phyloP scores from a whole-genome alignment of 345 rosid genomes.

The Salix dunnii region DNA sequence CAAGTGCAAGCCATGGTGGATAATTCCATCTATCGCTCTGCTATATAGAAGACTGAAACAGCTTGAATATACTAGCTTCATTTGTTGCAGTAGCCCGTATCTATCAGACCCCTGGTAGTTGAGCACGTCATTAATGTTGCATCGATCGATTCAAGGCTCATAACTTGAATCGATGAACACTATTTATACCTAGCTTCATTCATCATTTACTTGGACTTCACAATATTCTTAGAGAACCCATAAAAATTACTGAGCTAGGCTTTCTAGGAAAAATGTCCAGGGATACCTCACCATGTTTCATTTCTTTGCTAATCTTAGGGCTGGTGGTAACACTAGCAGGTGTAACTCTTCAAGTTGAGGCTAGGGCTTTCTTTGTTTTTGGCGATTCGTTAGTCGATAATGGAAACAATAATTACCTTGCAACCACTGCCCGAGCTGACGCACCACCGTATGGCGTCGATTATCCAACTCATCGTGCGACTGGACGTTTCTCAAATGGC shows the following conservation, averaged over 20 bases:
- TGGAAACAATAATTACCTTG: conserved; percentile 80
- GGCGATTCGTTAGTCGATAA: conserved; percentile 87
- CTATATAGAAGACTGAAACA: conserved; percentile 3
- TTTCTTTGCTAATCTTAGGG: conserved; percentile 11
- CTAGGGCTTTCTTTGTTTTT: conserved; percentile 30
- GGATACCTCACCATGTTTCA: conserved; percentile 8
- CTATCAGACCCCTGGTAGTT: conserved; percentile 14
- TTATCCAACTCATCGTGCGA: conserved; percentile 59
- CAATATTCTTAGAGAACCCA: neutral
- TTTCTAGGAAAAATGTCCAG: conserved; percentile 8
- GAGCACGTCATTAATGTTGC: conserved; percentile 31
- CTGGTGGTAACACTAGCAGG: conserved; percentile 21
- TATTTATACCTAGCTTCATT: conserved; percentile 16
- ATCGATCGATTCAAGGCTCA: conserved; percentile 2
- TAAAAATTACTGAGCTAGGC: neutral
- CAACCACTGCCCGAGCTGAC: conserved; percentile 81
- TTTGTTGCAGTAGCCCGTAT: conserved; percentile 9
- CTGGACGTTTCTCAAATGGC: conserved; percentile 90
- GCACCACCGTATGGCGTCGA: conserved; percentile 78
- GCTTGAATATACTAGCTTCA: neutral
- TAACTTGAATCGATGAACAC: neutral
- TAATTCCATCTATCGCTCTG: neutral
- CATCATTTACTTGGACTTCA: conserved; percentile 10
- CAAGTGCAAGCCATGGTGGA: neutral
- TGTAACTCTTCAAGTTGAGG: conserved; percentile 3